Conservation (phyloP, 805 yeast genomes). For the Metschnikowia henanensis region DNA sequence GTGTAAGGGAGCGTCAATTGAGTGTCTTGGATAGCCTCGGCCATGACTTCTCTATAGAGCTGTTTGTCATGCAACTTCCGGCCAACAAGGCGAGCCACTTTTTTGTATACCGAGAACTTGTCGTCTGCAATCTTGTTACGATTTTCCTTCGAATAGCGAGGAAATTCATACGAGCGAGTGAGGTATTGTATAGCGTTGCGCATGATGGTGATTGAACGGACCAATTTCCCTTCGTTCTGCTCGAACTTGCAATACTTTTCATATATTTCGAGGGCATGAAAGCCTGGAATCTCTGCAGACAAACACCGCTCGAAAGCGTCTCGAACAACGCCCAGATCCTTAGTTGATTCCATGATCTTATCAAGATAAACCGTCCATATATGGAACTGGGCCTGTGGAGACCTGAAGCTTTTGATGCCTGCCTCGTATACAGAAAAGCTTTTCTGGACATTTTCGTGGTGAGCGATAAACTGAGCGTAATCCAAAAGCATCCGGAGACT, state of each 20-base stretch:
- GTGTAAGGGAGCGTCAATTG: constrained; percentile 44
- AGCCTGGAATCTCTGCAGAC: constrained; percentile 41
- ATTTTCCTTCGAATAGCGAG: constrained; percentile 10
- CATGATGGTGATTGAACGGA: constrained; percentile 41
- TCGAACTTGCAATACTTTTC: constrained; percentile 65
- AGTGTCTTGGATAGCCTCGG: constrained; percentile 41
- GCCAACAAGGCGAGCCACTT: constrained; percentile 9
- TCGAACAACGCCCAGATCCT: constrained; percentile 41
- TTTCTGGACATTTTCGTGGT: constrained; percentile 44
- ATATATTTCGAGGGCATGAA: constrained; percentile 49
- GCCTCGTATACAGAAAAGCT: constrained; percentile 64
- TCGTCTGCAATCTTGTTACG: constrained; percentile 20
- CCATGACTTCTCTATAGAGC: constrained; percentile 38
- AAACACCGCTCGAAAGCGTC: constrained; percentile 75
- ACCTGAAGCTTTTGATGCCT: constrained; percentile 61
- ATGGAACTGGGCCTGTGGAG: constrained; percentile 55
- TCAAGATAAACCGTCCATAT: constrained; percentile 71
- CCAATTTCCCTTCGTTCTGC: constrained; percentile 48
- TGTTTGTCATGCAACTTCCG: constrained; percentile 18
- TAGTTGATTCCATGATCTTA: constrained; percentile 37
- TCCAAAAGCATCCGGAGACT: constrained; percentile 66
- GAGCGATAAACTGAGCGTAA: constrained; percentile 62
- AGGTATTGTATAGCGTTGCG: constrained; percentile 18
- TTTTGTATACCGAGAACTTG: constrained; percentile 24
- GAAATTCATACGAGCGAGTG: constrained; percentile 2